phyloP scores from a whole-genome alignment of 305 asterid genomes.

The Galium porrigens region DNA sequence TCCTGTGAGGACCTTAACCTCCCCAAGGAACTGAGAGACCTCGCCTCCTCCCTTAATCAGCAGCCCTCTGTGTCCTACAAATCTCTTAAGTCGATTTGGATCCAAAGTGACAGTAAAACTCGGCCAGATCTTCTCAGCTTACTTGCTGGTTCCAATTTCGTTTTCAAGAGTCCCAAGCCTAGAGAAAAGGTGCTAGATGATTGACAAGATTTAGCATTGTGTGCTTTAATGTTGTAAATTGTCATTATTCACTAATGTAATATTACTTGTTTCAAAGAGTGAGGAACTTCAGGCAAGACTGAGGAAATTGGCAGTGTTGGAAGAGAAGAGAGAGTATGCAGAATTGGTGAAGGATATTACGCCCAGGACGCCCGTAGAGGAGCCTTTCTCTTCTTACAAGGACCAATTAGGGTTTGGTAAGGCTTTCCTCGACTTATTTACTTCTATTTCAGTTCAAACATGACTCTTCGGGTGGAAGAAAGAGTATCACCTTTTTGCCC shows the following conservation, averaged over 20 bases:
- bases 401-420: conserved; percentile 90
- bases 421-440: conserved; percentile 1
- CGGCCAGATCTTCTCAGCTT: conserved; percentile 40
- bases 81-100: conserved; percentile 60
- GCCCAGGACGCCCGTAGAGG: conserved; percentile 45
- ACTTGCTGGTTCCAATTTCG: conserved; percentile 41
- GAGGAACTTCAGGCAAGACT: conserved; percentile 64
- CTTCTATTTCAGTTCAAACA: neutral
- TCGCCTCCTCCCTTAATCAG: conserved; percentile 35
- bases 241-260: neutral
- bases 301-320: conserved; percentile 50
- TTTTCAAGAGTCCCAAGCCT: conserved; percentile 64
- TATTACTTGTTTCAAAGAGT: conserved; percentile 26
- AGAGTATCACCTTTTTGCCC: neutral
- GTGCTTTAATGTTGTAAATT: neutral
- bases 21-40: conserved; percentile 37
- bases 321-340: conserved; percentile 65
- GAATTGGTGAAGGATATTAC: conserved; percentile 86
- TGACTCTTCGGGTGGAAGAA: neutral
- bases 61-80: conserved; percentile 42
- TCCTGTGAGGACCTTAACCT: conserved; percentile 38
- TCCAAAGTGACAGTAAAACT: conserved; percentile 25
- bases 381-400: conserved; percentile 90
- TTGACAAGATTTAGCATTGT: neutral
- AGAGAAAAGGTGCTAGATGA: conserved; percentile 43